phyloP scores from a whole-genome alignment of 257 asterid genomes.

The Primulina eburnea region DNA sequence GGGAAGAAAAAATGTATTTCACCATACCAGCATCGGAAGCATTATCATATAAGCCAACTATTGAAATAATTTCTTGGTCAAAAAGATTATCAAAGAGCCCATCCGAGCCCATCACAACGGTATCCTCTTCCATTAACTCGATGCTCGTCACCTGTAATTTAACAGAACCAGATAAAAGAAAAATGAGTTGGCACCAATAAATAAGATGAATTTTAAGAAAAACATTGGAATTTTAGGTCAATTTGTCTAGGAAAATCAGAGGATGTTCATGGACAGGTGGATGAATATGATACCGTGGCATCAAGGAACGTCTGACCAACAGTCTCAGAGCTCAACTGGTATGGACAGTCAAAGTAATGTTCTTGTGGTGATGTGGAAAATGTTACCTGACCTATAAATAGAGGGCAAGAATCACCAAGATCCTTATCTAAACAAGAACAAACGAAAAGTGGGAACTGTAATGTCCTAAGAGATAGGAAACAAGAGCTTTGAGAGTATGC shows the following conservation, averaged over 20 bases:
- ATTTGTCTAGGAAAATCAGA: no score
- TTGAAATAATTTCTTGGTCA: constrained; percentile 57
- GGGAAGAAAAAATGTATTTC: neutral
- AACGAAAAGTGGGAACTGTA: constrained; percentile 3
- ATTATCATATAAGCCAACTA: constrained; percentile 34
- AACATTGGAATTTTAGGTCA: neutral
- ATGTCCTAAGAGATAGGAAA: neutral
- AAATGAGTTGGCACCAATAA: no score
- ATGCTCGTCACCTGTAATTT: constrained; percentile 58
- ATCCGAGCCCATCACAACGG: constrained; percentile 71
- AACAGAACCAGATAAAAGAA: constrained; percentile 10
- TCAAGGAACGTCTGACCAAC: constrained; percentile 80
- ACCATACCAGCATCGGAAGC: constrained; percentile 59
- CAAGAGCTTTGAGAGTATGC: neutral
- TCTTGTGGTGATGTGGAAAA: constrained; percentile 82
- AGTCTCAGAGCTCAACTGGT: constrained; percentile 85
- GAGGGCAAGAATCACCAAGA: constrained; percentile 8
- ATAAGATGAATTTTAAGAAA: no score
- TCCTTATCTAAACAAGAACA: constrained; percentile 2
- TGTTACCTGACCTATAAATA: constrained; percentile 53
- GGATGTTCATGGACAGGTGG: constrained; percentile 2
- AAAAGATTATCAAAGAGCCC: constrained; percentile 82
- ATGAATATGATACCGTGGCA: constrained; percentile 58
- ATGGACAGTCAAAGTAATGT: constrained; percentile 90
- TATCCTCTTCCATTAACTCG: constrained; percentile 68